Percentiles rank a stretch among this genome's conserved stretches.
phyloP scores from a whole-genome alignment of 75 land plant species.

The Cryptomeria japonica region DNA sequence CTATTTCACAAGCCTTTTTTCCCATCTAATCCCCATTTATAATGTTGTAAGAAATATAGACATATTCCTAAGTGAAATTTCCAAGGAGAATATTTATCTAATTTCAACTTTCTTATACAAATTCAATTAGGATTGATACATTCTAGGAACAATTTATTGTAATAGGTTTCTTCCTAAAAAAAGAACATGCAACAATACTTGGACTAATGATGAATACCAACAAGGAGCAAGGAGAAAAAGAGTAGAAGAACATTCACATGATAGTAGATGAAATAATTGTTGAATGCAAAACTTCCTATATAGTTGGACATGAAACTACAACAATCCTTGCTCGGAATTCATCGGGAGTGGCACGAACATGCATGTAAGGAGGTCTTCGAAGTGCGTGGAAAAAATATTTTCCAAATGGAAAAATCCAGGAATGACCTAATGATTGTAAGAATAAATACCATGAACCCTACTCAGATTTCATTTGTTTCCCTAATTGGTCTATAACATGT shows the following conservation, averaged over 20 bases:
- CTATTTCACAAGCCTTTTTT: too few species aligned
- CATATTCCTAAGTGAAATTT: too few species aligned
- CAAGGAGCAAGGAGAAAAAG: conserved; percentile 9
- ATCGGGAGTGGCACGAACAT: conserved; percentile 50
- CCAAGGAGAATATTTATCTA: background rate
- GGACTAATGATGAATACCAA: conserved; percentile 39
- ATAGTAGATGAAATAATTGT: conserved; percentile 44
- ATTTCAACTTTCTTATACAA: background rate
- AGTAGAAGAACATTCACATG: conserved; percentile 15
- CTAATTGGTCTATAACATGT: background rate
- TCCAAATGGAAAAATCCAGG: conserved; percentile 28
- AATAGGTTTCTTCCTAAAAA: conserved; percentile 42
- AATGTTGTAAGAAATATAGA: too few species aligned
- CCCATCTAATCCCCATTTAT: too few species aligned
- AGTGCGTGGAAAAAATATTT: conserved; percentile 18
- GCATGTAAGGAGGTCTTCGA: conserved; percentile 47
- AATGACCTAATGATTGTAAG: conserved; percentile 46
- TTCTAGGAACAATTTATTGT: background rate
- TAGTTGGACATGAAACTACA: conserved; percentile 56
- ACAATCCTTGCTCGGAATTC: conserved; percentile 25
- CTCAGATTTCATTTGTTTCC: background rate
- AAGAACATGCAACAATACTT: conserved; percentile 24
- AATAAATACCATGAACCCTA: background rate
- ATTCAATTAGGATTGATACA: background rate
- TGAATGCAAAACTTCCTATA: conserved; percentile 48